phyloP scores from a whole-genome alignment of 1,284 basidiomycete species.

The Pseudozyma pruni region DNA sequence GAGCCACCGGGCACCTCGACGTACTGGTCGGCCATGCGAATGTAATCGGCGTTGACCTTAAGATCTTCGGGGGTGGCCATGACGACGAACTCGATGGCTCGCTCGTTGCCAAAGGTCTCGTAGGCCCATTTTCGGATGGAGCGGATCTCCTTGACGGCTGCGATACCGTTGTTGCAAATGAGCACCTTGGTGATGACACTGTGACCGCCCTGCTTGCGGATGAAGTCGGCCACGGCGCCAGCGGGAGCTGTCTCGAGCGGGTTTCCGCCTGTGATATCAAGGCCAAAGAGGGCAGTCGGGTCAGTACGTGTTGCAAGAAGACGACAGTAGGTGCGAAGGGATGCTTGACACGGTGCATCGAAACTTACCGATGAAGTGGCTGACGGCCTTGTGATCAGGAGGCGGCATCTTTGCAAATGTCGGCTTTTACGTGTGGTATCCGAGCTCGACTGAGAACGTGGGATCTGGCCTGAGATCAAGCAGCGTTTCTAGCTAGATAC shows the following conservation, averaged over 20 bases:
- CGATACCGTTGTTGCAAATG: constrained; percentile 79
- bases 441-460: neutral
- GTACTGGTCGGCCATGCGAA: constrained; percentile 99
- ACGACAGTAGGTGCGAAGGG: neutral
- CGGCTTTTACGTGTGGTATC: neutral
- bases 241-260: constrained; percentile 83
- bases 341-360: too few relatives aligned
- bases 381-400: constrained; percentile 60
- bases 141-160: constrained; percentile 98
- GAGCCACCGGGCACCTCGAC: constrained; percentile 97
- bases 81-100: constrained; percentile 96
- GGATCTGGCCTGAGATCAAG: neutral
- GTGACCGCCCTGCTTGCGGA: constrained; percentile 90
- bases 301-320: constrained; percentile 6
- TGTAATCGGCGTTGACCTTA: constrained; percentile 99
- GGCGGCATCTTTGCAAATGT: constrained; percentile 33
- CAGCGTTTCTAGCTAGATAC: neutral
- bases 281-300: neutral
- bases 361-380: constrained; percentile 64
- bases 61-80: constrained; percentile 98
- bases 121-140: constrained; percentile 99
- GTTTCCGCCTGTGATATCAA: constrained; percentile 80
- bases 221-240: constrained; percentile 87
- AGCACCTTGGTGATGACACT: constrained; percentile 96
- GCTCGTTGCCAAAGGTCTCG: constrained; percentile 96